These are phyloP conservation scores for Exophiala sp. DNA, from an alignment of 2,329 filamentous ascomycete genomes.

Conservation along the genomic window DNA sequence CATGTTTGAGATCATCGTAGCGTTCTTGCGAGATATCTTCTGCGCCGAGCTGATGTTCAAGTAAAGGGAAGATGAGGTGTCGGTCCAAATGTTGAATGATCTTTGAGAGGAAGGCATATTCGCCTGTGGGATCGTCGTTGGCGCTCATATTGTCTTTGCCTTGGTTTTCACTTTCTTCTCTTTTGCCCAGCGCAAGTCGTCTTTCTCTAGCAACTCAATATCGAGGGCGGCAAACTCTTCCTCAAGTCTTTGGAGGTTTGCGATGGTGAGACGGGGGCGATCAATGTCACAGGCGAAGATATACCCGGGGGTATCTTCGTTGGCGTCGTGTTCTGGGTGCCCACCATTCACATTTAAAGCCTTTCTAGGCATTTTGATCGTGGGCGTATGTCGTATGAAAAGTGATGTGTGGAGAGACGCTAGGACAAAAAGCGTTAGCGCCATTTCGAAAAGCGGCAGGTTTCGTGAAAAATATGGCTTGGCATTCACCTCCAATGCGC, in stretches of 20 bases:
- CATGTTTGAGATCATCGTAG: constrained; percentile 67
- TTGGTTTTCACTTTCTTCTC: not conserved
- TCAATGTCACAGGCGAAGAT: constrained; percentile 11
- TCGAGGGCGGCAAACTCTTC: not conserved
- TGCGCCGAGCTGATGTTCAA: constrained; percentile 83
- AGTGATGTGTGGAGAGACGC: not conserved
- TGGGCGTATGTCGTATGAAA: not conserved
- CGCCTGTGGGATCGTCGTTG: constrained; percentile 53
- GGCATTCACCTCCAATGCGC: too few relatives aligned
- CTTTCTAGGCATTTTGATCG: not conserved
- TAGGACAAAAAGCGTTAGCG: not conserved
- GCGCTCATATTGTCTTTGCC: constrained; percentile 11
- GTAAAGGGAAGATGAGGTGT: constrained; percentile 91
- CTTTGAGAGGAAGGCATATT: constrained; percentile 80
- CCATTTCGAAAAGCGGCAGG: not conserved
- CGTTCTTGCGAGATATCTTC: constrained; percentile 69
- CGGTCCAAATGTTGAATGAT: constrained; percentile 90
- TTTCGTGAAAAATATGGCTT: not conserved
- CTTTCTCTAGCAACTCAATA: not conserved
- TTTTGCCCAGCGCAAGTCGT: not conserved
- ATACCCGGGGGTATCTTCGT: constrained; percentile 6
- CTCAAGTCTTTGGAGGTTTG: not conserved
- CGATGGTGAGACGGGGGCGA: not conserved
- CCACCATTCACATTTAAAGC: constrained; percentile 6
- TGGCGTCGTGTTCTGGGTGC: constrained; percentile 6